Evolutionary conservation across 2,329 filamentous ascomycete genomes (phyloP).

Genomic region (Phialemoniopsis sp.): DNA sequence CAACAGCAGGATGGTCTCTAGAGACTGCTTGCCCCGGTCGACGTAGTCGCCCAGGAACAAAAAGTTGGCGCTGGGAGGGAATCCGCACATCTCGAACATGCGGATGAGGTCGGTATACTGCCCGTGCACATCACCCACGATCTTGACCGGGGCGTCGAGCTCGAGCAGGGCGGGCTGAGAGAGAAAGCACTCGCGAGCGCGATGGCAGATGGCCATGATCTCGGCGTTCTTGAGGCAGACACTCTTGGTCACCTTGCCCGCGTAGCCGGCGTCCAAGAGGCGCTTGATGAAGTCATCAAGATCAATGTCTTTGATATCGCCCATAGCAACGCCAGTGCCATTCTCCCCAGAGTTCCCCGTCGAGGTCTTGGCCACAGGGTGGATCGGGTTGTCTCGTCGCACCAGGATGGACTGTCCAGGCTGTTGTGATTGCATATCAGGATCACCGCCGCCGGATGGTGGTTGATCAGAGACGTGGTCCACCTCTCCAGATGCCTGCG

Average conservation of each 20-base stretch:
- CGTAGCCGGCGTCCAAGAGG: slow-evolving; percentile 89
- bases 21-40: slow-evolving; percentile 89
- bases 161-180: slow-evolving; percentile 90
- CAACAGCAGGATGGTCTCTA: slow-evolving; percentile 89
- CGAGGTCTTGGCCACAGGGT: slow-evolving; percentile 51
- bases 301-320: slow-evolving; percentile 87
- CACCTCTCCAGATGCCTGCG: slow-evolving; percentile 84
- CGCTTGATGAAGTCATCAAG: slow-evolving; percentile 96
- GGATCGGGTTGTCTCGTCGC: slow-evolving; percentile 69
- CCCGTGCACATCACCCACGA: slow-evolving; percentile 94
- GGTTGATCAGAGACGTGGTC: slow-evolving; percentile 92
- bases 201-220: slow-evolving; percentile 88
- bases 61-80: slow-evolving; percentile 87
- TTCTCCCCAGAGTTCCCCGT: slow-evolving; percentile 45
- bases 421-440: slow-evolving; percentile 53
- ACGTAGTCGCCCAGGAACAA: slow-evolving; percentile 96
- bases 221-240: slow-evolving; percentile 97
- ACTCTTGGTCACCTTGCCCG: slow-evolving; percentile 94
- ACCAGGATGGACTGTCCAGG: slow-evolving; percentile 89
- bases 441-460: slow-evolving; percentile 60
- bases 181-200: slow-evolving; percentile 82
- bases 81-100: slow-evolving; percentile 98
- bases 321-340: slow-evolving; percentile 65
- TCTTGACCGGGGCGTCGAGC: slow-evolving; percentile 91
- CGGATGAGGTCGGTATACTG: slow-evolving; percentile 95